phyloP scores from a whole-genome alignment of 2,329 filamentous ascomycete genomes.

The Fusarium duplospermum region DNA sequence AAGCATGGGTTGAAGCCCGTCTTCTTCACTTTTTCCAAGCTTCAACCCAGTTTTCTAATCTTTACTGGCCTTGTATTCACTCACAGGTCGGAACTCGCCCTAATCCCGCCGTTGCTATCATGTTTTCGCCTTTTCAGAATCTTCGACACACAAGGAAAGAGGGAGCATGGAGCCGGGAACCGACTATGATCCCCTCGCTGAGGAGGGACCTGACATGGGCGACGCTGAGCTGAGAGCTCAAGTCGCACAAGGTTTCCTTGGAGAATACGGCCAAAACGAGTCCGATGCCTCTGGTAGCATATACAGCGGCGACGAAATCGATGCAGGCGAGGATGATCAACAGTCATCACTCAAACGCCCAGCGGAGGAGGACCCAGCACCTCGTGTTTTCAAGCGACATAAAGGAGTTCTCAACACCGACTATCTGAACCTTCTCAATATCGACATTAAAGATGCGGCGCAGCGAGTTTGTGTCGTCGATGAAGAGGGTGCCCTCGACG shows the following conservation, averaged over 20 bases:
- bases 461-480: constrained; percentile 49
- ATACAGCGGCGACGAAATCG: constrained; percentile 26
- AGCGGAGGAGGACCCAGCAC: constrained; percentile 36
- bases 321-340: constrained; percentile 13
- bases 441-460: constrained; percentile 66
- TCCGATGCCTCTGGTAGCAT: constrained; percentile 22
- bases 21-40: neutral
- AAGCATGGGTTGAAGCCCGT: constrained; percentile 17
- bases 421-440: constrained; percentile 66
- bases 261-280: neutral
- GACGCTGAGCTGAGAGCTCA: constrained; percentile 20
- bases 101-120: constrained; percentile 37
- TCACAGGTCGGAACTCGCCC: constrained; percentile 11
- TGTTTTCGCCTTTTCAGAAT: constrained; percentile 42
- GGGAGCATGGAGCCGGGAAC: constrained; percentile 48
- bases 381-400: constrained; percentile 58
- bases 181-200: constrained; percentile 28
- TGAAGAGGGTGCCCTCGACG: constrained; percentile 48
- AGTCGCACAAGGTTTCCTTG: neutral
- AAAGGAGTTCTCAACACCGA: constrained; percentile 56
- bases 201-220: constrained; percentile 21
- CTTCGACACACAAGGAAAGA: constrained; percentile 34
- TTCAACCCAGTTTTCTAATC: neutral
- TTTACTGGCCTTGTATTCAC: constrained; percentile 2
- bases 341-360: constrained; percentile 47